Conservation (phyloP, 208 protist genomes). For the Acanthamoeba rhysodes region DNA sequence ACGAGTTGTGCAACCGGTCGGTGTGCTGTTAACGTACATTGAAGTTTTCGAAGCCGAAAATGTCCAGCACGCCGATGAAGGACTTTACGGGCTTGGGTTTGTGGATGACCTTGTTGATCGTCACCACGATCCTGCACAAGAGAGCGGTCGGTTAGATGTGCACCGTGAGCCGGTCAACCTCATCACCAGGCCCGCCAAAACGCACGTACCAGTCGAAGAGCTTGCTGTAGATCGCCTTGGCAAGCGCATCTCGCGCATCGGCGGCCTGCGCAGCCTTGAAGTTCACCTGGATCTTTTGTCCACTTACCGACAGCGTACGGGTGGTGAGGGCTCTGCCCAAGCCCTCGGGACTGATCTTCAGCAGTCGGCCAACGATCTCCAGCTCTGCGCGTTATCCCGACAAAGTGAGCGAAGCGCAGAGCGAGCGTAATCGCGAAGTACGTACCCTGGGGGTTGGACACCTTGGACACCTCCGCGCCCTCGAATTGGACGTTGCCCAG, state of each 20-base stretch:
- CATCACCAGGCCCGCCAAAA: neutral
- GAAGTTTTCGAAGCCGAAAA: constrained; percentile 88
- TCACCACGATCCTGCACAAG: constrained; percentile 86
- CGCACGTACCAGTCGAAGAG: constrained; percentile 47
- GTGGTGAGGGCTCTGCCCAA: constrained; percentile 27
- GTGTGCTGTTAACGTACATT: constrained; percentile 32
- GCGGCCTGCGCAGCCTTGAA: constrained; percentile 83
- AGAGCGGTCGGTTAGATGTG: neutral
- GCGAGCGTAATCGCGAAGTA: neutral
- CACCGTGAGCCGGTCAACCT: neutral
- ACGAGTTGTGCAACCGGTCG: neutral
- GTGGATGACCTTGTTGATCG: constrained; percentile 89
- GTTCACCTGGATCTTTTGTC: constrained; percentile 47
- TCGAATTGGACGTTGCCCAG: constrained; percentile 94
- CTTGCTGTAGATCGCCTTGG: constrained; percentile 83
- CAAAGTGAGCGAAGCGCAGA: no score
- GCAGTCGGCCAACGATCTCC: neutral
- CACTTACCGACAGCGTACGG: neutral
- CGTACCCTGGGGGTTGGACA: constrained; percentile 12
- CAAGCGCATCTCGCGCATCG: constrained; percentile 86
- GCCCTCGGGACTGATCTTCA: neutral
- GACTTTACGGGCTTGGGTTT: constrained; percentile 74
- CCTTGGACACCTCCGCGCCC: constrained; percentile 31
- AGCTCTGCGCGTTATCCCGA: neutral
- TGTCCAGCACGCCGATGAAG: constrained; percentile 92